Conservation (phyloP, 371 early-diverging fungal species). For the Haplosporangium sp. region DNA sequence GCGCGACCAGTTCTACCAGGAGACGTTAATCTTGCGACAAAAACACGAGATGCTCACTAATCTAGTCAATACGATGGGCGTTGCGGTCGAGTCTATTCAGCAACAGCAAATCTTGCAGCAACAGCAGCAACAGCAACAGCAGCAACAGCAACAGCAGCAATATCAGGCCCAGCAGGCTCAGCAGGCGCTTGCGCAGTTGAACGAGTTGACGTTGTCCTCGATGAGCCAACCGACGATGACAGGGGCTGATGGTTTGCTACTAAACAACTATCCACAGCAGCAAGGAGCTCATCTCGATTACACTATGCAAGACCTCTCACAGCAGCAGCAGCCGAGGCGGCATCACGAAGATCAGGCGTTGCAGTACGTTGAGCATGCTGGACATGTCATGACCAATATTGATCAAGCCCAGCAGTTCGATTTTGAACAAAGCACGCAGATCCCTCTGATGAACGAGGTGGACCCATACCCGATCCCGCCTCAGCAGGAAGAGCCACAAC, state of each 20-base stretch:
- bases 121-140: constrained; percentile 32
- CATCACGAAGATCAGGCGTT: constrained; percentile 23
- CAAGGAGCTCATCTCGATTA: constrained; percentile 1
- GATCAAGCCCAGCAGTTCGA: constrained; percentile 9
- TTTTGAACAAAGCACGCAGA: constrained; percentile 14
- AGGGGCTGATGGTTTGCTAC: neutral
- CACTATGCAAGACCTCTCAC: constrained; percentile 1
- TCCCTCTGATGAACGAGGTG: neutral
- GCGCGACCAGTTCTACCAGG: constrained; percentile 48
- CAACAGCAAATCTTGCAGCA: constrained; percentile 29
- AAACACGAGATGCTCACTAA: constrained; percentile 41
- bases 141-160: constrained; percentile 23
- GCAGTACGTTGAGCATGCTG: constrained; percentile 21
- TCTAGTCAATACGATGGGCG: constrained; percentile 38
- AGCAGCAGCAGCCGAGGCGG: constrained; percentile 7
- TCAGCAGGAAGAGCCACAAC: constrained; percentile 40
- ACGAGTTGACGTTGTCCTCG: neutral
- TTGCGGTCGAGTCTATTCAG: constrained; percentile 43
- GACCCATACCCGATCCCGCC: constrained; percentile 23
- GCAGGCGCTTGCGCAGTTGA: neutral
- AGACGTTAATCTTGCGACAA: constrained; percentile 30
- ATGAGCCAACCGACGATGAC: constrained; percentile 2
- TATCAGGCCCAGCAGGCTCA: constrained; percentile 10
- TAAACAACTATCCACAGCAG: constrained; percentile 5
- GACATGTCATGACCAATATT: neutral